Evolutionary conservation across 495 filamentous ascomycete species (phyloP), one percentile per base, ranked within the genome.

Genomic region (Letharia columbiana): DNA sequence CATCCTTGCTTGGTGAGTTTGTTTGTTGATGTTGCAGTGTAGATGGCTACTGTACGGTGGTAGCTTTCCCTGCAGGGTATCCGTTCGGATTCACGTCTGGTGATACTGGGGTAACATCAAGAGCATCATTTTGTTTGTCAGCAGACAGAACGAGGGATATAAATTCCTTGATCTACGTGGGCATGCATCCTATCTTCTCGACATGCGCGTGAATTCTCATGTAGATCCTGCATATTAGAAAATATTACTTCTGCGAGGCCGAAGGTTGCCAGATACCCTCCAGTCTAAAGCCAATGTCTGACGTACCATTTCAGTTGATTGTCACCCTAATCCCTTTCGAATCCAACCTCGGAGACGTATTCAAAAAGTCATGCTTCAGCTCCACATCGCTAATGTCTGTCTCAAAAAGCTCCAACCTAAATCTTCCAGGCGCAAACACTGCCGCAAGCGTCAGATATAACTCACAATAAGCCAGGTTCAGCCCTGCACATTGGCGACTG

Each of bases 381-480:
- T 69, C 67, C 42, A 68, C 67, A 41, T 71, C 70, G 15, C 63
- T 68, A 3, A 40, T 42, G 23, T 67, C 62, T 12, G 70, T 71
- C 58, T 71, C 57, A 52, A 62, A 69, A 9, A 69, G 41, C 62
- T 71, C 63, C 41, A 69, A 64, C 9, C 52, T 59, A 41, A 64
- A 66, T 37, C 60, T 35, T 11, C 67, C 67, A 9, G 70, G 67
- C 37, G 61, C 59, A 35, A 69, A 67, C 9, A 71, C 41, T 15
- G 67, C 65, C 13, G 70, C 70, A 20, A 69, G 39, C 3, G 57
- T 63, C 23, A 71, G 35, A 62, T 71, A 66, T 7, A 71, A 41
- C 37, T 71, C 70, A 10, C 47, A 49, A 35, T 71, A 69, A 18
- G 70, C 70, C 23, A 71, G 54, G 33, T 69, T 71, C 63, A 57